Conservation (phyloP, 305 asterid species). For the Fraxinus ornus region DNA sequence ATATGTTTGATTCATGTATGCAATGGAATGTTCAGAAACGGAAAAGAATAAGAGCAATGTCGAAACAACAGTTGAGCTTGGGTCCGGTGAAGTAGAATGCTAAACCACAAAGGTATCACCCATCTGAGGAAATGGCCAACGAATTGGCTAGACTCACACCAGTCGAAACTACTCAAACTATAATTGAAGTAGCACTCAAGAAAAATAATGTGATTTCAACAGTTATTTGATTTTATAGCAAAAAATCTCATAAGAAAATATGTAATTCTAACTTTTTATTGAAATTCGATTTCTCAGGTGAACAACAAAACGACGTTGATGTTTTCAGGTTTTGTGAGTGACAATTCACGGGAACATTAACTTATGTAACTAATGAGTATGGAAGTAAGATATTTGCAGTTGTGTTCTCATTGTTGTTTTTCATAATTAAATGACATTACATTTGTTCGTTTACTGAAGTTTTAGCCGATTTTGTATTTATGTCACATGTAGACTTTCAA, state of each 20-base stretch:
- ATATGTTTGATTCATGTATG: not conserved
- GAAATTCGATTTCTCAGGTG: slow-evolving; percentile 47
- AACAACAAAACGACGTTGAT: slow-evolving; percentile 44
- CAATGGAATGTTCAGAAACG: slow-evolving; percentile 37
- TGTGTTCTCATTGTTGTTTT: slow-evolving; percentile 17
- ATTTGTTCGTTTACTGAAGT: slow-evolving; percentile 11
- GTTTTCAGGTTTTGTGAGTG: slow-evolving; percentile 66
- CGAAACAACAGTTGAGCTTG: slow-evolving; percentile 32
- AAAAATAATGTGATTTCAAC: slow-evolving; percentile 11
- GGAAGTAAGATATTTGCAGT: slow-evolving; percentile 46
- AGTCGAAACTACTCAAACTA: too few relatives aligned
- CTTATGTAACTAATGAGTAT: too few relatives aligned
- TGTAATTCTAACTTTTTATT: slow-evolving; percentile 23
- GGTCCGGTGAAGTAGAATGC: too few relatives aligned
- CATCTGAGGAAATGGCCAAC: too few relatives aligned
- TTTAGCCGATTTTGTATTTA: slow-evolving; percentile 28
- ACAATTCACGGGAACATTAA: too few relatives aligned
- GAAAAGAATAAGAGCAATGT: slow-evolving; percentile 54
- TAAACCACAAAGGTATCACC: too few relatives aligned
- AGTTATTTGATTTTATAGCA: not conserved
- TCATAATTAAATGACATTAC: not conserved
- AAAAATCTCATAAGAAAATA: not conserved
- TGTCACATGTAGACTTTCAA: slow-evolving; percentile 83
- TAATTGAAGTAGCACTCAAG: not conserved
- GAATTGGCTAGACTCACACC: too few relatives aligned